A percentile compares a stretch with the other conserved stretches of the same genome.
Evolutionary conservation across 371 early-diverging fungal genomes (phyloP).

Genomic region (Mucor racemosus): DNA sequence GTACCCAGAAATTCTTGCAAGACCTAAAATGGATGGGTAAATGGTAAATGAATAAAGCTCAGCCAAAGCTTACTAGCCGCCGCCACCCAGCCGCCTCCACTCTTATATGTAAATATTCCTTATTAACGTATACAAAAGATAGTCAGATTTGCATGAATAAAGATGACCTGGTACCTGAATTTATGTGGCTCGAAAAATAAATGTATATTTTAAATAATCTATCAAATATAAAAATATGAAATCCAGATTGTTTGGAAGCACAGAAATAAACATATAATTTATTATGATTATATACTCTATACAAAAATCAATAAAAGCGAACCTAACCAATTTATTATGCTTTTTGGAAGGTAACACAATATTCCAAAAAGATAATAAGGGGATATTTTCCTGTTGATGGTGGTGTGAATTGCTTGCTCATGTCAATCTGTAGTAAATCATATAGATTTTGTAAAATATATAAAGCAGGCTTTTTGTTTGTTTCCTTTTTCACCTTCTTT

Average conservation of each 20-base stretch:
- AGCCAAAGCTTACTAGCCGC: not conserved
- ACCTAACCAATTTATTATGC: slow-evolving; percentile 6
- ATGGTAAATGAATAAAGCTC: not conserved
- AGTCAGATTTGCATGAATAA: too few relatives aligned
- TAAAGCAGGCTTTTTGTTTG: too few relatives aligned
- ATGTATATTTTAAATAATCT: not conserved
- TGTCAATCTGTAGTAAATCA: not conserved
- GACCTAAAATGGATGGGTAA: not conserved
- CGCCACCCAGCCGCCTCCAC: slow-evolving; percentile 1
- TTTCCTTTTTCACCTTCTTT: not conserved
- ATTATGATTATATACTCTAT: not conserved
- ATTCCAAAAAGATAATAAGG: not conserved
- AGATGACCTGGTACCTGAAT: not conserved
- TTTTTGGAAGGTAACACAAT: not conserved
- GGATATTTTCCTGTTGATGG: not conserved
- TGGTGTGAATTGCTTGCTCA: not conserved
- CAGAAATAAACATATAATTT: not conserved
- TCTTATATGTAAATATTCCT: not conserved
- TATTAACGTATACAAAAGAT: too few relatives aligned
- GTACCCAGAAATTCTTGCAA: not conserved
- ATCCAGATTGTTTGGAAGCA: not conserved
- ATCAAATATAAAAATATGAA: not conserved
- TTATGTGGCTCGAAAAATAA: not conserved
- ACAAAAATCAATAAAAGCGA: not conserved
- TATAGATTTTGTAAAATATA: too few relatives aligned